These are phyloP conservation scores for Clitopilus hobsonii DNA, from an alignment of 768 basidiomycete genomes.

Conservation along the genomic window DNA sequence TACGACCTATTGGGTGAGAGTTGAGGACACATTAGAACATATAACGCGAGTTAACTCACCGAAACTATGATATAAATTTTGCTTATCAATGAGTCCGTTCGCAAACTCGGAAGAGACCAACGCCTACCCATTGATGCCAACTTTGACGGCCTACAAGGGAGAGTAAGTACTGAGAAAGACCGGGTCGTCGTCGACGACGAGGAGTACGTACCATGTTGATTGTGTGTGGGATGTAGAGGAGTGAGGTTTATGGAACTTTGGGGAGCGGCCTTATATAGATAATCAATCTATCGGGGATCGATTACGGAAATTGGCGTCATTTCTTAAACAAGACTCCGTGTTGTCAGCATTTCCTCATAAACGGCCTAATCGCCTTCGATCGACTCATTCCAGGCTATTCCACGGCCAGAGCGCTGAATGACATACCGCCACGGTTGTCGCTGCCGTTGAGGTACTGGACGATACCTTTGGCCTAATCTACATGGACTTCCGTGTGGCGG, in stretches of 20 bases:
- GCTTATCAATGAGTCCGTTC: constrained; percentile 3
- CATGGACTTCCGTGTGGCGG: background rate
- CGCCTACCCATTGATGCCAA: constrained; percentile 93
- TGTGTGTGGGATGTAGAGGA: constrained; percentile 8
- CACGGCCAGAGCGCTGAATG: background rate
- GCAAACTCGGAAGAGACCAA: constrained; percentile 6
- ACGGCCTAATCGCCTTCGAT: background rate
- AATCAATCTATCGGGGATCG: constrained; percentile 22
- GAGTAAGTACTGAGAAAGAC: background rate
- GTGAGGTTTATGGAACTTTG: constrained; percentile 8
- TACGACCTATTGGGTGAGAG: constrained; percentile 69
- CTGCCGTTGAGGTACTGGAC: too few species aligned
- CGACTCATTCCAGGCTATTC: background rate
- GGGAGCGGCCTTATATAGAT: constrained; percentile 19
- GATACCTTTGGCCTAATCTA: background rate
- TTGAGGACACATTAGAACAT: background rate
- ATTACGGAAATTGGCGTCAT: constrained; percentile 7
- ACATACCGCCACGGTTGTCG: too few species aligned
- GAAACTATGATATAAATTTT: constrained; percentile 45
- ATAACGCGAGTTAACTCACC: constrained; percentile 41
- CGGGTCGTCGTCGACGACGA: background rate
- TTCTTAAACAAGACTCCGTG: background rate
- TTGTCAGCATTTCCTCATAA: background rate
- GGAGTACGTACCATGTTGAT: constrained; percentile 18
- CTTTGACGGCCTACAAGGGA: constrained; percentile 53